phyloP scores from a whole-genome alignment of 2,329 filamentous ascomycete species.

The Aspergillus costaricaensis region DNA sequence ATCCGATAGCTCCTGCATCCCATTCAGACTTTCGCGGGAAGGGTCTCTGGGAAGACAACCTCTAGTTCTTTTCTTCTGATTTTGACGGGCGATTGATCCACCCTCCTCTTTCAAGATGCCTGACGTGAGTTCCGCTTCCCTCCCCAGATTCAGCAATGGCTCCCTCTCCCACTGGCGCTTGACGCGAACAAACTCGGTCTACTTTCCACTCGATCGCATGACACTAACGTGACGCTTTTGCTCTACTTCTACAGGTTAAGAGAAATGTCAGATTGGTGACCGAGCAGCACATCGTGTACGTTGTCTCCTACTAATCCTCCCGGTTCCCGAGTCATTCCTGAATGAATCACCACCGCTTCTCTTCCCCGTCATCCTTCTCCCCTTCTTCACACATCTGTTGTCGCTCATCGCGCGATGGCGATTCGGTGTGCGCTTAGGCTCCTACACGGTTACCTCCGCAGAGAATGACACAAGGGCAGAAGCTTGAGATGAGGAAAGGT shows the following conservation, averaged over 20 bases:
- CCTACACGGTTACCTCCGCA: not conserved
- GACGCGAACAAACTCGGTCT: slow-evolving; percentile 3
- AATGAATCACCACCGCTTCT: slow-evolving; percentile 9
- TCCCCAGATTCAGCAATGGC: not conserved
- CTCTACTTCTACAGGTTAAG: slow-evolving; percentile 60
- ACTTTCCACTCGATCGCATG: slow-evolving; percentile 18
- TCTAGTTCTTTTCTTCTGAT: slow-evolving; percentile 6
- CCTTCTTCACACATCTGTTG: not conserved
- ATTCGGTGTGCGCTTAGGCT: not conserved
- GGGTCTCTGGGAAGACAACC: not conserved
- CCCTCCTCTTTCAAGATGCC: slow-evolving; percentile 31
- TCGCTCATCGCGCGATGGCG: slow-evolving; percentile 4
- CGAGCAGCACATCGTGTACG: slow-evolving; percentile 85
- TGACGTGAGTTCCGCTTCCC: slow-evolving; percentile 32
- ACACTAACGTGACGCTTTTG: slow-evolving; percentile 21
- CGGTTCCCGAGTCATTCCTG: slow-evolving; percentile 6
- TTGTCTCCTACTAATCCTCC: slow-evolving; percentile 27
- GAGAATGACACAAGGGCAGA: not conserved
- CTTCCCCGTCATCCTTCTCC: slow-evolving; percentile 2
- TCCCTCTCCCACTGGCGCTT: slow-evolving; percentile 7
- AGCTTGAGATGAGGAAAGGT: not conserved
- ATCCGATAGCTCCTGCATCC: not conserved
- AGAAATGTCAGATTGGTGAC: slow-evolving; percentile 91
- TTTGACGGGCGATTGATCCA: slow-evolving; percentile 6
- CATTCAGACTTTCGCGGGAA: not conserved